Conservation (phyloP, 1,284 basidiomycete species). For the Ceratobasidium sp. region DNA sequence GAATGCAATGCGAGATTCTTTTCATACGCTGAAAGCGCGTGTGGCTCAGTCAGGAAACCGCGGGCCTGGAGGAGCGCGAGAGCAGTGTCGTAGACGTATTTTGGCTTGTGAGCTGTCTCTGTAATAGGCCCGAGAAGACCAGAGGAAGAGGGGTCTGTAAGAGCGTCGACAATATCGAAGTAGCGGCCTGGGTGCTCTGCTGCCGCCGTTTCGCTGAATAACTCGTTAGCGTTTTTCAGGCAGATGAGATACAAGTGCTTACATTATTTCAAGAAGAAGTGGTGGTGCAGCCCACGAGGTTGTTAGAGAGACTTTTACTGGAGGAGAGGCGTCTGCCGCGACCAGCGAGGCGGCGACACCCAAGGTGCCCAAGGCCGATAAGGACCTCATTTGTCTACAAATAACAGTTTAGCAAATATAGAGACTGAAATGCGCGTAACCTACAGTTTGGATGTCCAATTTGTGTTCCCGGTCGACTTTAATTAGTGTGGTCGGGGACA, state of each 20-base stretch:
- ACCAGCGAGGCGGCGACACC: constrained; percentile 42
- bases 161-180: constrained; percentile 74
- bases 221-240: constrained; percentile 8
- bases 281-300: constrained; percentile 86
- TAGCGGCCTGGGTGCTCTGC: constrained; percentile 76
- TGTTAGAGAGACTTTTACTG: constrained; percentile 81
- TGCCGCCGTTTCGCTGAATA: constrained; percentile 69
- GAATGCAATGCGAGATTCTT: constrained; percentile 77
- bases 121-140: constrained; percentile 54
- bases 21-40: constrained; percentile 67
- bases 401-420: not conserved
- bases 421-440: not conserved
- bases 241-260: constrained; percentile 56
- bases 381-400: constrained; percentile 36
- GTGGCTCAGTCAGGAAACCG: constrained; percentile 65
- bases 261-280: constrained; percentile 86
- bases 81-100: constrained; percentile 68
- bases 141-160: constrained; percentile 63
- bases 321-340: constrained; percentile 59
- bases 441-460: not conserved
- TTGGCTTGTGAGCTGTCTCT: constrained; percentile 60
- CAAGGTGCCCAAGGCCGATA: constrained; percentile 42
- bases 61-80: constrained; percentile 65
- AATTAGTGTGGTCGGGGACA: too few species aligned
- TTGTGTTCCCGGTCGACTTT: not conserved